phyloP scores from a whole-genome alignment of 345 rosid genomes.

The Moricandia arvensis region DNA sequence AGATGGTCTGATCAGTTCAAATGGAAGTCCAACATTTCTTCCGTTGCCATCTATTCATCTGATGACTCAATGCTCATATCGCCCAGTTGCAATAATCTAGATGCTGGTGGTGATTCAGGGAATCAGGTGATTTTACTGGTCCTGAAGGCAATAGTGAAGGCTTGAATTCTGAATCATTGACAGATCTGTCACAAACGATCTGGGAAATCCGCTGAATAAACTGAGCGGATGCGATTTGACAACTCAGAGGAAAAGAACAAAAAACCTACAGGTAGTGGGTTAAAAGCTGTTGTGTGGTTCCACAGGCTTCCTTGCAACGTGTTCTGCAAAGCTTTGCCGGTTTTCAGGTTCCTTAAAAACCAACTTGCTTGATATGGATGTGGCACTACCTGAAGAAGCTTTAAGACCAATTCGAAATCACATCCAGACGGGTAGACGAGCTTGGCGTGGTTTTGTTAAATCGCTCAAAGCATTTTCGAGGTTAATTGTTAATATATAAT shows the following conservation, averaged over 20 bases:
- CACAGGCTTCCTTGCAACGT: slow-evolving; percentile 72
- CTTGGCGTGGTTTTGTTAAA: slow-evolving; percentile 84
- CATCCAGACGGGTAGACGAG: slow-evolving; percentile 55
- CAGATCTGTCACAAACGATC: slow-evolving; percentile 38
- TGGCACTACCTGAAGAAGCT: slow-evolving; percentile 77
- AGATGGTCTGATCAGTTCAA: slow-evolving; percentile 72
- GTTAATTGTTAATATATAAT: slow-evolving; percentile 37
- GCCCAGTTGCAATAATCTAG: slow-evolving; percentile 37
- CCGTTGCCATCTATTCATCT: slow-evolving; percentile 48
- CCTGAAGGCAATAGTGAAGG: slow-evolving; percentile 36
- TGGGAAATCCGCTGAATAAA: slow-evolving; percentile 25
- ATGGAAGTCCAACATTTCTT: slow-evolving; percentile 67
- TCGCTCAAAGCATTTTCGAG: slow-evolving; percentile 84
- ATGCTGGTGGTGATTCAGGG: slow-evolving; percentile 33
- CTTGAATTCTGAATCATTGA: slow-evolving; percentile 27
- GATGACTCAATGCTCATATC: slow-evolving; percentile 50
- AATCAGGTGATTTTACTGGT: slow-evolving; percentile 34
- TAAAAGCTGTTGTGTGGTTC: slow-evolving; percentile 61
- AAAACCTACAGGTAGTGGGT: slow-evolving; percentile 38
- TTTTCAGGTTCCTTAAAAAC: slow-evolving; percentile 65
- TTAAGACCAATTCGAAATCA: slow-evolving; percentile 67
- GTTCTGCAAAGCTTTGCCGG: slow-evolving; percentile 51
- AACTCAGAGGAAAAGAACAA: slow-evolving; percentile 47
- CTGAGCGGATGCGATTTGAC: slow-evolving; percentile 36
- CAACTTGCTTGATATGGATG: slow-evolving; percentile 90